Evolutionary conservation across 1,139 yeast genomes (phyloP).

Genomic region (Scheffersomyces quercinus): DNA sequence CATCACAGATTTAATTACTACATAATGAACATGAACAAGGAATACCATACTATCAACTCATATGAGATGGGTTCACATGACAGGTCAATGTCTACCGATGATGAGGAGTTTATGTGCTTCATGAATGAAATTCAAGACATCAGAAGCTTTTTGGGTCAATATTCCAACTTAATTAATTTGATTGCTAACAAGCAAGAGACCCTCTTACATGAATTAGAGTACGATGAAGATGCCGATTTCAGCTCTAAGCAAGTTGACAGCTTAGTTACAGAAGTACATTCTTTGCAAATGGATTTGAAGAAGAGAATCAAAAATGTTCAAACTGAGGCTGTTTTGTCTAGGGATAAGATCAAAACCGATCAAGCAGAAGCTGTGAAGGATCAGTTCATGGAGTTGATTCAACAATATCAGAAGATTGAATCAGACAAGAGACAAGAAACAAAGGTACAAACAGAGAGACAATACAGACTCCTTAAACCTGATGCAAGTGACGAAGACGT

Average conservation of each 20-base stretch:
- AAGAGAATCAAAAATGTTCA: constrained; percentile 72
- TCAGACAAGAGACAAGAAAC: constrained; percentile 80
- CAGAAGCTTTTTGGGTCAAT: constrained; percentile 74
- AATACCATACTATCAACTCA: constrained; percentile 8
- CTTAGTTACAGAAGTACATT: constrained; percentile 71
- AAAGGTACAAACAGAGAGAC: constrained; percentile 84
- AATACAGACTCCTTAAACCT: constrained; percentile 86
- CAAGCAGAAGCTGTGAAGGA: constrained; percentile 86
- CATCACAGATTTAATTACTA: too few relatives aligned
- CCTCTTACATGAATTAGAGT: constrained; percentile 67
- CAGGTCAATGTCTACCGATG: constrained; percentile 20
- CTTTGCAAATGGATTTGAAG: constrained; percentile 71
- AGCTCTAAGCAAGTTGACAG: constrained; percentile 73
- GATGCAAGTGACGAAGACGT: constrained; percentile 84
- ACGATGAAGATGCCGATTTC: constrained; percentile 69
- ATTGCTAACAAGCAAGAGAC: constrained; percentile 78
- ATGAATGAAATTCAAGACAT: constrained; percentile 79
- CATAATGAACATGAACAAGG: neutral
- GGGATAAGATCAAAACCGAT: constrained; percentile 73
- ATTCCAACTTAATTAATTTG: constrained; percentile 69
- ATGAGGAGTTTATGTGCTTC: constrained; percentile 65
- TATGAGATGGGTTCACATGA: constrained; percentile 33
- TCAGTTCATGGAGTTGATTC: constrained; percentile 78
- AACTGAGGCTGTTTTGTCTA: constrained; percentile 56
- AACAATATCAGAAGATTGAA: constrained; percentile 80